Conservation (phyloP, 1,284 basidiomycete species). For the Caloboletus inedulis region DNA sequence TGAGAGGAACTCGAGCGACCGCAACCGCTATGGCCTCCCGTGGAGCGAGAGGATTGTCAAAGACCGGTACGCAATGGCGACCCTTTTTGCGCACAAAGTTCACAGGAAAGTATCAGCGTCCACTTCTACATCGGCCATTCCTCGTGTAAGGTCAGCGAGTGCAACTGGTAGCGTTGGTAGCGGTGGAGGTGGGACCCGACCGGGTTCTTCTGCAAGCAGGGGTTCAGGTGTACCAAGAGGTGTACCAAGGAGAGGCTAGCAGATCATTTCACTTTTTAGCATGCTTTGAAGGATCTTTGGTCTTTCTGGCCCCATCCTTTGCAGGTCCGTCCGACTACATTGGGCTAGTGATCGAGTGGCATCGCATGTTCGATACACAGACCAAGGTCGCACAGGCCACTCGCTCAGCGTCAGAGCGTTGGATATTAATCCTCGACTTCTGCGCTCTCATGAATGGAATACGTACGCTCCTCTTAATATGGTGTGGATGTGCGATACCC, state of each 20-base stretch:
- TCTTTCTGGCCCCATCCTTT: background rate
- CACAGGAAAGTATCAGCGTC: conserved; percentile 15
- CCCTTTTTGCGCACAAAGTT: conserved; percentile 1
- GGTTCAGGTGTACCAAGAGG: conserved; percentile 28
- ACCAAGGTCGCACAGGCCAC: background rate
- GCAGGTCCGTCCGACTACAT: background rate
- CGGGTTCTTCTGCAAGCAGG: conserved; percentile 27
- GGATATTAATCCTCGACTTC: background rate
- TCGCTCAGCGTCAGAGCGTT: background rate
- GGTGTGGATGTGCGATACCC: conserved; percentile 2
- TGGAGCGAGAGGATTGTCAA: conserved; percentile 30
- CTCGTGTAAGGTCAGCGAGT: conserved; percentile 29
- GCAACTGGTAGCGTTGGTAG: conserved; percentile 26
- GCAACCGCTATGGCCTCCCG: conserved; percentile 36
- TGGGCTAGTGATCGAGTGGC: background rate
- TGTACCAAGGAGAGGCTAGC: conserved; percentile 25
- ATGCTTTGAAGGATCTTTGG: background rate
- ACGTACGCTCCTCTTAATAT: background rate
- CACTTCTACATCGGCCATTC: conserved; percentile 17
- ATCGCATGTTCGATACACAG: background rate
- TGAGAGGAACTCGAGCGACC: conserved; percentile 51
- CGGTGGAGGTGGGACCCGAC: conserved; percentile 20
- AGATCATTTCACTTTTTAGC: background rate
- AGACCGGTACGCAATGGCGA: conserved; percentile 17
- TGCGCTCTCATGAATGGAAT: conserved; percentile 3